Conservation (phyloP, 2,329 filamentous ascomycete genomes). For the Epichloe coenophiala region DNA sequence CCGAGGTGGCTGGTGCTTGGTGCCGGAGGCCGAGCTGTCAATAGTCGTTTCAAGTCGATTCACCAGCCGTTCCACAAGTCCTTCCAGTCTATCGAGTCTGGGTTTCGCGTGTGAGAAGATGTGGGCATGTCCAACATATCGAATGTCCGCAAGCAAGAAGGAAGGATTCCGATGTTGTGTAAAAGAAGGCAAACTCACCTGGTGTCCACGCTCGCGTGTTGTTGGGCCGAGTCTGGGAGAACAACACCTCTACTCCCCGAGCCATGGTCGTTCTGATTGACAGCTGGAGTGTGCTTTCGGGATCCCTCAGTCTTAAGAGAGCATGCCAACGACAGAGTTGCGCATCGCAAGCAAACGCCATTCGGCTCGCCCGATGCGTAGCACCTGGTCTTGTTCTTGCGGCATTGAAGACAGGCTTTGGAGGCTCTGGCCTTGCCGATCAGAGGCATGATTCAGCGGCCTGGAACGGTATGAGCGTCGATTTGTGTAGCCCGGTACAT, state of each 20-base stretch:
- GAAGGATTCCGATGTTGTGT: too few species aligned
- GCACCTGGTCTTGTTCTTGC: constrained; percentile 14
- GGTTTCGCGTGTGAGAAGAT: background rate
- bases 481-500: too few species aligned
- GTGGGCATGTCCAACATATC: too few species aligned
- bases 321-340: constrained; percentile 11
- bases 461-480: background rate
- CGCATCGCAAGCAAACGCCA: constrained; percentile 13
- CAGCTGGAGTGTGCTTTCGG: background rate
- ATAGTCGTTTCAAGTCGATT: background rate
- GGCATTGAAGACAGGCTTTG: constrained; percentile 14
- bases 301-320: constrained; percentile 6
- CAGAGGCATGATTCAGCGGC: constrained; percentile 10
- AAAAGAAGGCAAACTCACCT: background rate
- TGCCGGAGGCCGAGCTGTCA: background rate
- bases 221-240: background rate
- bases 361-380: constrained; percentile 7
- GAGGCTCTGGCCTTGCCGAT: constrained; percentile 12
- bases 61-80: background rate
- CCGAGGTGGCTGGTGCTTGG: background rate
- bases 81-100: background rate
- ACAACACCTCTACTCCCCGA: background rate
- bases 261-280: background rate
- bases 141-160: too few species aligned
- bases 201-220: background rate